These are phyloP conservation scores for Pseudoturritis turrita DNA, from an alignment of 345 rosid species.

Conservation along the genomic window DNA sequence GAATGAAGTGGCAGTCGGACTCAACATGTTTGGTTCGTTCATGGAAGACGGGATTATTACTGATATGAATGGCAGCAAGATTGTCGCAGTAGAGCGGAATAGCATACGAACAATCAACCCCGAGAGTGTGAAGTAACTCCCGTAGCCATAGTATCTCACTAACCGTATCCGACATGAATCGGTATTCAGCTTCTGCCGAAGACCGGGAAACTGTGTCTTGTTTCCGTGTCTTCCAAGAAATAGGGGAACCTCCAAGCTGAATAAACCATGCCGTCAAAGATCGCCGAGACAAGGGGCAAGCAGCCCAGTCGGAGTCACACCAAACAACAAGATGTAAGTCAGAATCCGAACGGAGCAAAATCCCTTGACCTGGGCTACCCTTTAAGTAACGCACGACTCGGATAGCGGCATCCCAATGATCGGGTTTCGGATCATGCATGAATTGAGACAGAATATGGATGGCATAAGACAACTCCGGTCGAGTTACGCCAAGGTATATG, in stretches of 20 bases:
- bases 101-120: too few species aligned
- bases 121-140: too few species aligned
- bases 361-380: neutral
- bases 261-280: neutral
- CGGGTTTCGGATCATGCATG: neutral
- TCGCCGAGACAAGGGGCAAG: neutral
- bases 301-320: constrained; percentile 9
- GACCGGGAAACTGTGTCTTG: neutral
- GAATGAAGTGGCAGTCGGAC: too few species aligned
- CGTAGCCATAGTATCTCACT: neutral
- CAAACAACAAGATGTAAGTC: neutral
- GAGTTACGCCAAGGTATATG: neutral
- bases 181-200: neutral
- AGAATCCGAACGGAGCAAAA: neutral
- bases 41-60: too few species aligned
- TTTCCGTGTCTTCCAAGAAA: neutral
- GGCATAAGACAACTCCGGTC: neutral
- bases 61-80: too few species aligned
- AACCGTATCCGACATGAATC: neutral
- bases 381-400: neutral
- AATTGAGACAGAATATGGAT: neutral
- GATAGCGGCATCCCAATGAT: neutral
- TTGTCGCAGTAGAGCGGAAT: too few species aligned
- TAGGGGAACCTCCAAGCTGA: neutral
- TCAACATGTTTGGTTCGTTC: too few species aligned